Evolutionary conservation across 108 stramenopile genomes (phyloP).

Genomic region (Skeletonema marinoi): DNA sequence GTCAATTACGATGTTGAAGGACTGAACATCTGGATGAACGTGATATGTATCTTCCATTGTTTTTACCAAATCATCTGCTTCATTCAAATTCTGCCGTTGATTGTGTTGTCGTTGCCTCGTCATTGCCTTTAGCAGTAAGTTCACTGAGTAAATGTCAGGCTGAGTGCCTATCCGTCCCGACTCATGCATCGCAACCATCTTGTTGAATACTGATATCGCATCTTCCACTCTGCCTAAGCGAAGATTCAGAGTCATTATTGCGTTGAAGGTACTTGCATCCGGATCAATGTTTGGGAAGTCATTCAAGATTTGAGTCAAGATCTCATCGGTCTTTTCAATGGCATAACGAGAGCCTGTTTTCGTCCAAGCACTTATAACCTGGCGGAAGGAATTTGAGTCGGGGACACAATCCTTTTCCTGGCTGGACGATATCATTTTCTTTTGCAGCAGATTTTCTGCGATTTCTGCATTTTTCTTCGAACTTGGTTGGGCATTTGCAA

Average conservation of each 20-base stretch:
- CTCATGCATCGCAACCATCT: background rate
- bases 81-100: conserved; percentile 7
- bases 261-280: conserved; percentile 30
- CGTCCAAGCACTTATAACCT: conserved; percentile 30
- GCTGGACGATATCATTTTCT: conserved; percentile 15
- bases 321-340: conserved; percentile 6
- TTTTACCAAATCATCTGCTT: conserved; percentile 1
- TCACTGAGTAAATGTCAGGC: conserved; percentile 27
- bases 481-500: conserved; percentile 17
- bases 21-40: conserved; percentile 38
- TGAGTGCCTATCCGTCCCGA: background rate
- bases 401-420: conserved; percentile 7
- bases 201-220: background rate
- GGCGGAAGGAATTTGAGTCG: conserved; percentile 14
- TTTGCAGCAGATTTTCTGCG: conserved; percentile 14
- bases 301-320: conserved; percentile 11
- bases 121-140: conserved; percentile 19
- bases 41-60: conserved; percentile 9
- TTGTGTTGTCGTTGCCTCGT: background rate
- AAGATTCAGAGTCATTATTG: conserved; percentile 25
- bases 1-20: conserved; percentile 58
- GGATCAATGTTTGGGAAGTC: conserved; percentile 18
- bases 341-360: conserved; percentile 16
- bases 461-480: conserved; percentile 19
- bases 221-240: background rate